phyloP scores from a whole-genome alignment of 305 asterid genomes.

The Rubia balearica region DNA sequence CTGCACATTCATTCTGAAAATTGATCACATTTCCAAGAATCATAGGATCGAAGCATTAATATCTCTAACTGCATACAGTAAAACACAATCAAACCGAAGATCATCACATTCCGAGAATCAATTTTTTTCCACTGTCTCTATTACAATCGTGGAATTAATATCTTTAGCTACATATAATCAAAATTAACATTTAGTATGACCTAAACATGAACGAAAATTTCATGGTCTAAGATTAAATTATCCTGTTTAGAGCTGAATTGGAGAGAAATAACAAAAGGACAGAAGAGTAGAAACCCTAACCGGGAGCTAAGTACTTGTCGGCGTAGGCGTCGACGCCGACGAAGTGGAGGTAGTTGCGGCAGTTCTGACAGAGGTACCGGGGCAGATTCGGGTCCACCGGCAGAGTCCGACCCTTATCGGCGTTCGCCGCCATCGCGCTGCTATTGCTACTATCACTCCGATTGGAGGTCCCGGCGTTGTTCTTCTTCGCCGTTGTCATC shows the following conservation, averaged over 20 bases:
- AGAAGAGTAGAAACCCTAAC: constrained; percentile 24
- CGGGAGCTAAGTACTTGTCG: constrained; percentile 54
- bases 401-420: constrained; percentile 71
- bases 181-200: not conserved
- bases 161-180: not conserved
- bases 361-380: constrained; percentile 88
- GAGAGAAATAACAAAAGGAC: not conserved
- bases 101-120: not conserved
- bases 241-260: not conserved
- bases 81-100: too few relatives aligned
- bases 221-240: too few relatives aligned
- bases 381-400: constrained; percentile 93
- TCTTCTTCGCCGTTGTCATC: constrained; percentile 23
- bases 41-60: too few relatives aligned
- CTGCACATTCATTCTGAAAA: constrained; percentile 30
- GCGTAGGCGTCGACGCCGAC: constrained; percentile 69
- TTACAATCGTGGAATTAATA: too few relatives aligned
- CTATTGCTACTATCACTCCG: constrained; percentile 14
- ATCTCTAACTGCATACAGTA: too few relatives aligned
- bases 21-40: not conserved
- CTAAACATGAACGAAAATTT: not conserved
- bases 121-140: not conserved
- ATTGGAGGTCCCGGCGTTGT: constrained; percentile 29
- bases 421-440: not conserved
- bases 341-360: constrained; percentile 75